A percentile compares a stretch with the other conserved stretches of the same genome.
phyloP scores from a whole-genome alignment of 2,329 filamentous ascomycete genomes.

The Xylariaceae sp. region DNA sequence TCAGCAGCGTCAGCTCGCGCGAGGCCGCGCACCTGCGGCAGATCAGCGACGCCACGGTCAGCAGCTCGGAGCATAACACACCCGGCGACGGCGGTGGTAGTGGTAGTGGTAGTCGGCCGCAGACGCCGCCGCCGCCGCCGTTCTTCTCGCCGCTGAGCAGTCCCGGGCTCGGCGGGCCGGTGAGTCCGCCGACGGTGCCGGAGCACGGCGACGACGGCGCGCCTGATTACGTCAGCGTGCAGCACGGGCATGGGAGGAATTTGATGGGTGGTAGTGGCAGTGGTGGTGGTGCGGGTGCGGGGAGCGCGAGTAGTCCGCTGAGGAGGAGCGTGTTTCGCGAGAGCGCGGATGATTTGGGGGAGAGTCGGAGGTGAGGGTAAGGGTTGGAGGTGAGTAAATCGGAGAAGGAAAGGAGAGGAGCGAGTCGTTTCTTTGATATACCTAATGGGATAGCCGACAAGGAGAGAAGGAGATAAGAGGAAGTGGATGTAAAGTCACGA shows the following conservation, averaged over 20 bases:
- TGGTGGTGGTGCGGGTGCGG: neutral
- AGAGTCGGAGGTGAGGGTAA: constrained; percentile 7
- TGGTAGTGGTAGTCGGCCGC: neutral
- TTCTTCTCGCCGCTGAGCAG: constrained; percentile 1
- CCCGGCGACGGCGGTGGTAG: constrained; percentile 27
- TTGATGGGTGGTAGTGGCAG: neutral
- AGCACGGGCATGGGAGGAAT: neutral
- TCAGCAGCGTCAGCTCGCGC: constrained; percentile 46
- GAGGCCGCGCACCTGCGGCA: constrained; percentile 46
- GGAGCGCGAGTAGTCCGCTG: constrained; percentile 8
- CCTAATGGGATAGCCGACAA: no score
- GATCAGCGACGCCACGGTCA: constrained; percentile 46
- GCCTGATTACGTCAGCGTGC: constrained; percentile 20
- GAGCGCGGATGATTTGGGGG: constrained; percentile 28
- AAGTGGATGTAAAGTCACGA: neutral
- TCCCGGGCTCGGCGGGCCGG: constrained; percentile 7
- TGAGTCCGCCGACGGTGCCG: constrained; percentile 25
- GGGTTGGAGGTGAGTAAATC: neutral
- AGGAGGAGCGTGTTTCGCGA: constrained; percentile 33
- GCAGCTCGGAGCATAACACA: constrained; percentile 4
- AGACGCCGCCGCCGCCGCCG: constrained; percentile 12
- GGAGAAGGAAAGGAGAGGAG: no score
- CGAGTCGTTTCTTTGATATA: no score
- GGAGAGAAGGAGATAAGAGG: neutral
- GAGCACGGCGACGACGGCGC: constrained; percentile 7